phyloP scores from a whole-genome alignment of 441 rosid genomes.

The Corymbia calophylla region DNA sequence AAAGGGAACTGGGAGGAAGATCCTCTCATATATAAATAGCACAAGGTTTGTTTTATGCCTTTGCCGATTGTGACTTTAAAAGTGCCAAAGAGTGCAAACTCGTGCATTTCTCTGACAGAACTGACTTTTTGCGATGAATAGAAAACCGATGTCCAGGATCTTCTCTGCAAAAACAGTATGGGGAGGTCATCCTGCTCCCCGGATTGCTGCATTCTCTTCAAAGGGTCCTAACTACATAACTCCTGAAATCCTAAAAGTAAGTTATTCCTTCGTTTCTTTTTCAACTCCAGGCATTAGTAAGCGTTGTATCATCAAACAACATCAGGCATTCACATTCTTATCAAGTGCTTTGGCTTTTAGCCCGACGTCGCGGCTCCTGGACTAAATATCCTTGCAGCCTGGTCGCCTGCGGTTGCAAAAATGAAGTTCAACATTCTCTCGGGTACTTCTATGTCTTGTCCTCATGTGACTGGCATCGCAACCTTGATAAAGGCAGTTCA shows the following conservation, averaged over 20 bases:
- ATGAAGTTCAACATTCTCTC: slow-evolving; percentile 36
- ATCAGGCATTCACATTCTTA: neutral
- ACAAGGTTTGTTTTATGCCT: slow-evolving; percentile 24
- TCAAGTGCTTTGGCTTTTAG: slow-evolving; percentile 19
- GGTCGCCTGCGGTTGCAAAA: slow-evolving; percentile 37
- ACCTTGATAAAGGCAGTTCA: slow-evolving; percentile 34
- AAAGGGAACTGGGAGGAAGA: slow-evolving; percentile 24
- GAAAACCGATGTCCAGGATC: slow-evolving; percentile 34
- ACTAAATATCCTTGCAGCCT: slow-evolving; percentile 53
- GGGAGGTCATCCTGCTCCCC: slow-evolving; percentile 49
- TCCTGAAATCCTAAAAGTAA: slow-evolving; percentile 67
- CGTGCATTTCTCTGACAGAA: neutral
- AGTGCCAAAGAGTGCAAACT: neutral
- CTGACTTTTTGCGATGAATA: slow-evolving; percentile 3
- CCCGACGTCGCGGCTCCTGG: slow-evolving; percentile 77
- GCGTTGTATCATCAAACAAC: neutral
- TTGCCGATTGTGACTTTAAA: neutral
- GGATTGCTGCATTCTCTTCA: slow-evolving; percentile 57
- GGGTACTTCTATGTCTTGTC: slow-evolving; percentile 55
- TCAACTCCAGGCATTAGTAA: neutral
- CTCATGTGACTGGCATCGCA: slow-evolving; percentile 40
- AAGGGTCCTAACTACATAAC: slow-evolving; percentile 67
- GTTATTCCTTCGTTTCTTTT: neutral
- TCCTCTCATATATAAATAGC: slow-evolving; percentile 29
- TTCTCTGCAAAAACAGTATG: slow-evolving; percentile 41